Conservation (phyloP, 345 rosid genomes). For the Linum lewisii region DNA sequence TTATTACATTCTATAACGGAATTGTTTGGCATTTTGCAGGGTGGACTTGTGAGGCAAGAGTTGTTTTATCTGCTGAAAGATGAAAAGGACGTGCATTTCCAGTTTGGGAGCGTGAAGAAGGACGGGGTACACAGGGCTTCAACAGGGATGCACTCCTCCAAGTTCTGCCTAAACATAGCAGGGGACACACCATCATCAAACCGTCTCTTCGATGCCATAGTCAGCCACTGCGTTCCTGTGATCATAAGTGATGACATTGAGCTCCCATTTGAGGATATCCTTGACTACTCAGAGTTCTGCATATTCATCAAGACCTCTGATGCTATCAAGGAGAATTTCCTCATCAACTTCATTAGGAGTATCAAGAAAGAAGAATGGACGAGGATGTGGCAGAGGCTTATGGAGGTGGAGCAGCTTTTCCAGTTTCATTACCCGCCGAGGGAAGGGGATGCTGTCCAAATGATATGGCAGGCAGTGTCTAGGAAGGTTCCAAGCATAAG, state of each 20-base stretch:
- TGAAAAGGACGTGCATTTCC: constrained; percentile 79
- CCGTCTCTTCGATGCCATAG: constrained; percentile 93
- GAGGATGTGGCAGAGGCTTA: constrained; percentile 54
- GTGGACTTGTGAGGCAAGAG: constrained; percentile 79
- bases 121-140: constrained; percentile 62
- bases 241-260: constrained; percentile 89
- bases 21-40: constrained; percentile 30
- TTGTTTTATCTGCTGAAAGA: constrained; percentile 60
- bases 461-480: constrained; percentile 86
- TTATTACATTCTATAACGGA: background rate
- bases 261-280: constrained; percentile 84
- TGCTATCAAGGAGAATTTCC: constrained; percentile 59
- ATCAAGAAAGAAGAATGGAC: constrained; percentile 68
- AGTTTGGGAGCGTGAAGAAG: constrained; percentile 64
- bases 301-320: constrained; percentile 72
- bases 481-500: constrained; percentile 57
- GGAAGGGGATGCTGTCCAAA: constrained; percentile 66
- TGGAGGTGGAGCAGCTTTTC: constrained; percentile 45
- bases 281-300: constrained; percentile 83
- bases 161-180: constrained; percentile 92
- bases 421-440: constrained; percentile 60
- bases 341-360: constrained; percentile 51
- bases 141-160: constrained; percentile 72
- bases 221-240: constrained; percentile 88
- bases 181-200: constrained; percentile 97